Conservation (phyloP, 2,329 filamentous ascomycete species). For the Pseudogymnoascus sp. region DNA sequence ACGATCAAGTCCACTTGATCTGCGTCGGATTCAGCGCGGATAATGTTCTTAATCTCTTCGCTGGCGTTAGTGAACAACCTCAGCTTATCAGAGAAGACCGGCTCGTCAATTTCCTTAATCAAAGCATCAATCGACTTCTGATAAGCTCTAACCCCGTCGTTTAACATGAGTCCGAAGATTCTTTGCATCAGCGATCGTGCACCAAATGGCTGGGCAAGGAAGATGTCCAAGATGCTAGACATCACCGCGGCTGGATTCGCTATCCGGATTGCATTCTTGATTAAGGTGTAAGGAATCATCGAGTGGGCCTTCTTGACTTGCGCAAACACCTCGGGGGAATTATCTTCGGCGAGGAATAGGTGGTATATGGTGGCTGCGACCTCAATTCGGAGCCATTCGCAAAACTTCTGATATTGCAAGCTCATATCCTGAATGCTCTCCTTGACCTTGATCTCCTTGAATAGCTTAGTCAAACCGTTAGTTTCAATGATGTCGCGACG, state of each 20-base stretch:
- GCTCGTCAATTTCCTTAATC: slow-evolving; percentile 69
- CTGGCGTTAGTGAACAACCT: slow-evolving; percentile 69
- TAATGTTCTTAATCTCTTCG: slow-evolving; percentile 64
- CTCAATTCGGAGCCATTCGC: slow-evolving; percentile 96
- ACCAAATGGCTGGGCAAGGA: slow-evolving; percentile 91
- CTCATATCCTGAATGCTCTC: slow-evolving; percentile 79
- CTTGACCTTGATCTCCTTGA: slow-evolving; percentile 88
- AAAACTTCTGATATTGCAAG: slow-evolving; percentile 95
- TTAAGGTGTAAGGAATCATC: slow-evolving; percentile 79
- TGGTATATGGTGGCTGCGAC: slow-evolving; percentile 95
- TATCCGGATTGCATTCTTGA: slow-evolving; percentile 96
- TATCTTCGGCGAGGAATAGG: slow-evolving; percentile 94
- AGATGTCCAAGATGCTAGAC: slow-evolving; percentile 89
- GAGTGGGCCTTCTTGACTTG: slow-evolving; percentile 93
- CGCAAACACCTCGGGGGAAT: slow-evolving; percentile 91
- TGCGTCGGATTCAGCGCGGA: slow-evolving; percentile 63
- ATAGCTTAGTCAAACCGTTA: slow-evolving; percentile 85
- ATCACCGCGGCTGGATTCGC: slow-evolving; percentile 96
- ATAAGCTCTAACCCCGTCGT: slow-evolving; percentile 80
- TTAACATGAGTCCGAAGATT: slow-evolving; percentile 85
- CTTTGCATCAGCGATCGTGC: slow-evolving; percentile 83
- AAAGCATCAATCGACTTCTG: slow-evolving; percentile 81
- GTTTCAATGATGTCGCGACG: slow-evolving; percentile 58
- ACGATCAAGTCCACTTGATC: slow-evolving; percentile 83
- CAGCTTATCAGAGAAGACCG: slow-evolving; percentile 71